Base-by-base conservation (phyloP, 331 rosid genomes). In the Malus hybrid region DNA sequence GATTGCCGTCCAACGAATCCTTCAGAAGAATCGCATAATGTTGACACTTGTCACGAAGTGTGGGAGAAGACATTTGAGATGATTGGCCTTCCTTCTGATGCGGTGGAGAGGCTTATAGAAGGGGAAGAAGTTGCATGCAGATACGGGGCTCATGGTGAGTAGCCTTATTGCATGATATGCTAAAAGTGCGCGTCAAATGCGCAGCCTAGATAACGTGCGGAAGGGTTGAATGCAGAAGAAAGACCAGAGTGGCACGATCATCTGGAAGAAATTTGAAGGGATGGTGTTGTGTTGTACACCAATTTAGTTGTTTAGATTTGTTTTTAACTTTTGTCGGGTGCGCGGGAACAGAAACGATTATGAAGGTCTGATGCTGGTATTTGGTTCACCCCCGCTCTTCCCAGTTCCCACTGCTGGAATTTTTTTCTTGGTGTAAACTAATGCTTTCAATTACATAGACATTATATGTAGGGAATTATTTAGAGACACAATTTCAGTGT, bases 41-140 rank as follows among this genome's bases (percentile, higher is more conserved):
- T 77, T 66, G 89, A 87, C 77, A 89, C 96, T 33, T 77, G 82
- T 16, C 84, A 85, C 52, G 65, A 84, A 86, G 87, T 95, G 61
- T 95, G 99, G 99, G 97, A 90, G 83, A 95, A 89, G 88, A 95
- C 99, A 56, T 74, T 95, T 14, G 97, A 90, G 82, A 80, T 92
- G 96, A 72, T 87, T 18, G 97, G 97, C 65, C 91, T 95, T 73
- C 91, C 97, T 56, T 77, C 80, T 4, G 97, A 95, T 82, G 87
- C 87, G 0, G 87, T 95, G 72, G 97, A 92, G 82, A 90, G 77
- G 90, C 89, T 92, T 71, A 27, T 95, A 52, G 92, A 88, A 72
- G 99, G 97, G 34, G 91, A 86, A 67, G 82, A 86, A 76, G 87
- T 92, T 60, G 67, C 74, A 50, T 92, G 91, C 84, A 88, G 84